Base-by-base conservation (phyloP, 768 basidiomycete genomes). In the Mycena capillaripes region DNA sequence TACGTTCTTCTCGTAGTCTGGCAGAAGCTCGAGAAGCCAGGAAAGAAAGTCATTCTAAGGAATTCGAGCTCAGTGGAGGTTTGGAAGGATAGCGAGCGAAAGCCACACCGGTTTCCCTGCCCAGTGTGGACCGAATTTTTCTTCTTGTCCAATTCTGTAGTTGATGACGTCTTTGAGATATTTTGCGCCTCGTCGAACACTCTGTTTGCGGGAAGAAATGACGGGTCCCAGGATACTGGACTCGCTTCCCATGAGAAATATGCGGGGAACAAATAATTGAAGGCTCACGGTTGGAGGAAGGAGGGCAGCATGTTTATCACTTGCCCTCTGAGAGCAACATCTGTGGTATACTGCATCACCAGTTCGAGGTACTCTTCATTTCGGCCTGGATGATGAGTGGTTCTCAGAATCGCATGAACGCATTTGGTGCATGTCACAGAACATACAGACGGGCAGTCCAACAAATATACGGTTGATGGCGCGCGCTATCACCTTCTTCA, bases 391-490 rank as follows among this genome's bases (percentile, higher is more conserved):
- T 42, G 8, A 16, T 14, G 23, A 9, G 32, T 42, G 5, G 36
- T 40, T 25, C 27, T 38, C 21, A 25, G 30, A 12, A 30, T n/a
- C 6, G 87, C 88, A 29, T 16, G 62, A 53, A 7, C 7, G 46
- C 32, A 6, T 25, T 46, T 23, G 25, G 34, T 10, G 9, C n/a
- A n/a, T n/a, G n/a, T n/a, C n/a, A n/a, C n/a, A n/a, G n/a, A n/a
- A n/a, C 19, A n/a, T 52, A 88, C 89, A 89, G 2, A 87, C 58
- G 2, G 88, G 87, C 30, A 84, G 77, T 0, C 89, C 90, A 7
- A 90, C 85, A 63, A 90, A 87, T 0, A 84, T 53, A 21, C 89
- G 83, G 71, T 87, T 88, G 58, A 78, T 85, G 5, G 81, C 77
- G 44, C 86, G 82, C 42, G 82, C 80, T 14, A 89, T 76, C 19